A percentile compares a stretch with the other conserved stretches of the same genome.
These are phyloP conservation scores for Trametes pubescens DNA, from an alignment of 1,284 basidiomycete genomes.

Conservation along the genomic window DNA sequence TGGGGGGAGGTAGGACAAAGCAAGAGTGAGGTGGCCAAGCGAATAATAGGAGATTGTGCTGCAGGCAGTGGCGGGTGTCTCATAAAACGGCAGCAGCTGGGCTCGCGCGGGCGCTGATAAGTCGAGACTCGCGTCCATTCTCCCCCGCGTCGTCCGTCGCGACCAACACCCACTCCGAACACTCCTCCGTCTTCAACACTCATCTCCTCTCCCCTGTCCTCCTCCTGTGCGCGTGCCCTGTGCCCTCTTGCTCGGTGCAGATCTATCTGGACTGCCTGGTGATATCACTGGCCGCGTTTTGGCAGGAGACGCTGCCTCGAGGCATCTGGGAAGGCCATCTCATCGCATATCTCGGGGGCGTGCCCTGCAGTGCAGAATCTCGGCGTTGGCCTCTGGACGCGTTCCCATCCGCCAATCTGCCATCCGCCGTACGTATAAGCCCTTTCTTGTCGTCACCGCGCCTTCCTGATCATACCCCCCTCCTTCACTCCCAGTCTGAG, in stretches of 20 bases:
- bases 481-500: conserved; percentile 10
- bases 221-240: conserved; percentile 8
- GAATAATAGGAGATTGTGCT: conserved; percentile 20
- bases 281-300: conserved; percentile 10
- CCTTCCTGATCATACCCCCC: conserved; percentile 30
- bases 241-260: conserved; percentile 10
- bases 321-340: conserved; percentile 29
- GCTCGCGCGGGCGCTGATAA: conserved; percentile 14
- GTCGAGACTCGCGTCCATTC: conserved; percentile 16
- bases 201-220: neutral
- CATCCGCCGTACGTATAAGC: conserved; percentile 36
- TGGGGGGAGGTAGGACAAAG: conserved; percentile 14
- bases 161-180: neutral
- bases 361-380: conserved; percentile 5
- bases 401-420: conserved; percentile 23
- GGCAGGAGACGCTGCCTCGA: conserved; percentile 34
- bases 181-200: neutral
- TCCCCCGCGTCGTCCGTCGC: conserved; percentile 14
- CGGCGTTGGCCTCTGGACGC: conserved; percentile 6
- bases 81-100: conserved; percentile 12
- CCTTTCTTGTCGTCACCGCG: conserved; percentile 31
- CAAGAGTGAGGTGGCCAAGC: neutral
- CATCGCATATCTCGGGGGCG: conserved; percentile 30
- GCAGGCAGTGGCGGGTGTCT: conserved; percentile 2
- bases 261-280: neutral